Percentiles rank a stretch among this genome's conserved stretches.
phyloP scores from a whole-genome alignment of 2,329 filamentous ascomycete species.

The Sordariomycetes sp. region DNA sequence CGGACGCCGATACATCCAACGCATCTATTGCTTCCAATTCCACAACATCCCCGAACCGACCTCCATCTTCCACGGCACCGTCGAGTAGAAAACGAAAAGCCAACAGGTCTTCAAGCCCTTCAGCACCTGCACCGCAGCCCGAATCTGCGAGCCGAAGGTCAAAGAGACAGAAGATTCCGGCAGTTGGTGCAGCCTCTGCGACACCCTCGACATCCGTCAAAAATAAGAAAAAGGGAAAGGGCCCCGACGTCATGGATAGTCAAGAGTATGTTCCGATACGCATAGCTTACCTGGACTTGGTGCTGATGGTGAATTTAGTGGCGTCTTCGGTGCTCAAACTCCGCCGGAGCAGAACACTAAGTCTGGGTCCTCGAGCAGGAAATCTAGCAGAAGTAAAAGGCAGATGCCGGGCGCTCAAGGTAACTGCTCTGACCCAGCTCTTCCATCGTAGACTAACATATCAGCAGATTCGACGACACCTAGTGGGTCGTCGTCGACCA shows the following conservation, averaged over 20 bases:
- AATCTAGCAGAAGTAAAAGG: constrained; percentile 65
- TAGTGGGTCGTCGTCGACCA: constrained; percentile 25
- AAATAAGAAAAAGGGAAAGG: constrained; percentile 55
- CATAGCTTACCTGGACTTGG: not conserved
- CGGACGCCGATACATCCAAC: constrained; percentile 23
- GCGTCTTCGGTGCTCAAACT: constrained; percentile 45
- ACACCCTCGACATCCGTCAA: constrained; percentile 24
- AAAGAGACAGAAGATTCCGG: constrained; percentile 62
- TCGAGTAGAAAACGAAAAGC: constrained; percentile 70
- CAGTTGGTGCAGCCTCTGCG: constrained; percentile 28
- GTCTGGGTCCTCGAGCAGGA: constrained; percentile 59
- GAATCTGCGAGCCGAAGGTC: constrained; percentile 45
- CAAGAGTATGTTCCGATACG: constrained; percentile 44
- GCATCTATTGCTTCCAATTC: constrained; percentile 29
- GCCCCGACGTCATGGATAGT: constrained; percentile 60
- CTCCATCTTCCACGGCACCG: too few relatives aligned
- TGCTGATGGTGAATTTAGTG: constrained; percentile 3
- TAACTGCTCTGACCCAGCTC: too few relatives aligned
- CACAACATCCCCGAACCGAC: too few relatives aligned
- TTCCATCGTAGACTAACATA: too few relatives aligned
- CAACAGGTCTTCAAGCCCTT: constrained; percentile 36
- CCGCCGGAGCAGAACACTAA: constrained; percentile 48
- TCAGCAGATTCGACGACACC: constrained; percentile 23
- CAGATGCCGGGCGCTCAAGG: constrained; percentile 33
- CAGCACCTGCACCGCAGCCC: constrained; percentile 16